Evolutionary conservation across 805 yeast genomes (phyloP).

Genomic region (Vanderwaltozyma polyspora): DNA sequence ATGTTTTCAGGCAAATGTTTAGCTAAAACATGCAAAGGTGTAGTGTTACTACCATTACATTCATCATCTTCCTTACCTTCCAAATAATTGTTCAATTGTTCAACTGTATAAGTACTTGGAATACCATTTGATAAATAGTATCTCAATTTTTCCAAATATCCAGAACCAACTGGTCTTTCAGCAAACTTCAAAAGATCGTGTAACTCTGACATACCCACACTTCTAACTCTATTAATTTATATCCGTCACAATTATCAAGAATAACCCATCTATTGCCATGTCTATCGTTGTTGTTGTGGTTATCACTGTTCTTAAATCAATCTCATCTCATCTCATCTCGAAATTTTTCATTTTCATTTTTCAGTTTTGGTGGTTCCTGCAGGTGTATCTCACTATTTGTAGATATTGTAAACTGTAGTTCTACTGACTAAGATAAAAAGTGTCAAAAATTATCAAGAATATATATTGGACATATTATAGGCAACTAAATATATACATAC

Average conservation of each 20-base stretch:
- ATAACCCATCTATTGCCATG: no score
- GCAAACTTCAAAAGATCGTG: constrained; percentile 50
- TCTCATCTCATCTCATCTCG: constrained; percentile 1
- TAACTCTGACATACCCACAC: constrained; percentile 49
- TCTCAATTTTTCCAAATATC: constrained; percentile 36
- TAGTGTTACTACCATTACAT: constrained; percentile 44
- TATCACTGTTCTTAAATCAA: background rate
- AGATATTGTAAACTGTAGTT: no score
- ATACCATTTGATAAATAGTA: constrained; percentile 49
- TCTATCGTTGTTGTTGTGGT: background rate
- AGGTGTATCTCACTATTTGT: no score
- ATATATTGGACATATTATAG: no score
- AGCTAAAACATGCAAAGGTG: constrained; percentile 66
- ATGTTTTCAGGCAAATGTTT: constrained; percentile 34
- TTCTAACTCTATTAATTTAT: background rate
- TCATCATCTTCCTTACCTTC: constrained; percentile 29
- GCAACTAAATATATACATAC: no score
- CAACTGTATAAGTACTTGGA: constrained; percentile 74
- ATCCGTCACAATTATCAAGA: no score
- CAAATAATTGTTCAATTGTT: constrained; percentile 55
- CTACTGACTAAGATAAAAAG: no score
- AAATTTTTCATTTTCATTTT: background rate
- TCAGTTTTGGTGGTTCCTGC: background rate
- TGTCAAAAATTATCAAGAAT: no score
- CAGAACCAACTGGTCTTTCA: constrained; percentile 40